Base-by-base conservation (phyloP, 2,329 filamentous ascomycete species). In the Cercospora sojina region DNA sequence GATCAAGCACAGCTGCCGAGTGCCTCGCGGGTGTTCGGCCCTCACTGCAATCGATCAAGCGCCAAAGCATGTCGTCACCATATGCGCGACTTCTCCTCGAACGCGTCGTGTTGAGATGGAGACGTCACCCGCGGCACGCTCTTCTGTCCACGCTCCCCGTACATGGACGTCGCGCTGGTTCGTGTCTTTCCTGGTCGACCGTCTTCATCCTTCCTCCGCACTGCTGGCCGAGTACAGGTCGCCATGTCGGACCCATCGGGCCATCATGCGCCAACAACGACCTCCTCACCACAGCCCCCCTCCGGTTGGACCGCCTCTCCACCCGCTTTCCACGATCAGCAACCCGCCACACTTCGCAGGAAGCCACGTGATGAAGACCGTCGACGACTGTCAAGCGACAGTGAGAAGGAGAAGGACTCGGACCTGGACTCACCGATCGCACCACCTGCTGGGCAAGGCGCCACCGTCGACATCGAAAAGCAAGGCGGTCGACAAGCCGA, bases 391-490 rank as follows among this genome's bases (percentile, higher is more conserved):
- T 55, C 27, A 32, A 63, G 43, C 20, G 35, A 32, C 35, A 62
- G 29, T 13, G 64, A 67, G 20, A 56, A 63, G 23, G 60, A 64
- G 12, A 66, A 68, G 10, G 67, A 68, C 31, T 66, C 60, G 2
- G 62, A 64, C 27, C 18, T 25, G 31, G 55, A 63, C 9, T 27
- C 59, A 60, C 51, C 43, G 18, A 18, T 25, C 13, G 56, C 25
- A 20, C 59, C 16, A 27, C 27, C 29, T 38, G 41, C 29, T 7
- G 23, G 23, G 23, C 64, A 32, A 25, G 16, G 12, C 27, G 2
- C 49, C 10, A 31, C 65, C 7, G 32, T 58, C 32, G 68, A 70
- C 20, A 18, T 70, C 16, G 69, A 70, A 32, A 70, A 66, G 62
- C 66, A 70, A 31, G 35, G 43, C 3, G 43, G 23, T 25, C 47